Conservation (phyloP, 139 green algal genomes). For the Axilococcus clingmanii region DNA sequence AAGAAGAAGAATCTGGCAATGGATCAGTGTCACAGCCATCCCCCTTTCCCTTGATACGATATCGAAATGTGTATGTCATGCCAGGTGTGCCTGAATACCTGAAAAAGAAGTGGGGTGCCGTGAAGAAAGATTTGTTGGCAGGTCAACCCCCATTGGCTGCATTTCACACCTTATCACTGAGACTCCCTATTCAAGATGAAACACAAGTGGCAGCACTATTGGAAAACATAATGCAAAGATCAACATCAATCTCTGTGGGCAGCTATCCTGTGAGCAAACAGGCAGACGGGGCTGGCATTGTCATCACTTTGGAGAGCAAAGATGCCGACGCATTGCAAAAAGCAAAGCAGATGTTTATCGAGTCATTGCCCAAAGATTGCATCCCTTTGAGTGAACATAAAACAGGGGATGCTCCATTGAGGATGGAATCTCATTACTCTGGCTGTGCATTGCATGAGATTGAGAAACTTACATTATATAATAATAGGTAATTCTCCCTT, state of each 20-base stretch:
- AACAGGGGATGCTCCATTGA: too few species aligned
- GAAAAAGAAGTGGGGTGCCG: conserved; percentile 51
- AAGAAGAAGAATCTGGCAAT: too few species aligned
- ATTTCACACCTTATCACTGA: conserved; percentile 46
- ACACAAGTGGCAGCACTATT: conserved; percentile 39
- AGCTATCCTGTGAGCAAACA: conserved; percentile 50
- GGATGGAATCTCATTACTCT: too few species aligned
- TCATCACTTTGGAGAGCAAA: conserved; percentile 54
- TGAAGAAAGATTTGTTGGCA: conserved; percentile 32
- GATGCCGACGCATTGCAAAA: too few species aligned
- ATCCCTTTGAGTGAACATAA: too few species aligned
- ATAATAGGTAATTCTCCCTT: conserved; percentile 5
- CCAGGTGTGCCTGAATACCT: conserved; percentile 69
- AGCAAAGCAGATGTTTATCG: too few species aligned
- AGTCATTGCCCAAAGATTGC: too few species aligned
- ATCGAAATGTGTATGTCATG: conserved; percentile 74
- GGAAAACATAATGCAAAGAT: conserved; percentile 27
- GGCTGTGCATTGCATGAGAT: too few species aligned
- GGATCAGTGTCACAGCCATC: too few species aligned
- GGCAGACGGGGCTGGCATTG: conserved; percentile 34
- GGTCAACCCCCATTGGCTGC: conserved; percentile 11
- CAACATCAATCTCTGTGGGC: conserved; percentile 40
- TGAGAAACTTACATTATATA: conserved; percentile 11
- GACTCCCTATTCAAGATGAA: conserved; percentile 30
- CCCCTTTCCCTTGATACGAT: conserved; percentile 64